Percentiles rank a stretch among this genome's conserved stretches.
phyloP scores from a whole-genome alignment of 441 rosid species.

The Arabidopsis hybrid region DNA sequence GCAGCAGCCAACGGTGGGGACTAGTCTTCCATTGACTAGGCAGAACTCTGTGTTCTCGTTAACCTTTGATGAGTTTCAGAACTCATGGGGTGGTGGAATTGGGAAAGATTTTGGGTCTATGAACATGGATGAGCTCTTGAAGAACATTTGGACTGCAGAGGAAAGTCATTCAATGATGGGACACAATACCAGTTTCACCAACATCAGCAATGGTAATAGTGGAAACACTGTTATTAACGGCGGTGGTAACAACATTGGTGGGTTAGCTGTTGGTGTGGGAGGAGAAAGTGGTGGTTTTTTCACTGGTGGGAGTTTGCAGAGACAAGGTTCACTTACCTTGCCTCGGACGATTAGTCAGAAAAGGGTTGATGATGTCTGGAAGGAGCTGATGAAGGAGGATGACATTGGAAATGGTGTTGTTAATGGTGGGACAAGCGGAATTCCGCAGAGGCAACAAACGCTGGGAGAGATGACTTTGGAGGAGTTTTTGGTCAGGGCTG shows the following conservation, averaged over 20 bases:
- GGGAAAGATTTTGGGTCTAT: slow-evolving; percentile 79
- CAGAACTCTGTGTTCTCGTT: slow-evolving; percentile 67
- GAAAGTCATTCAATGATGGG: slow-evolving; percentile 56
- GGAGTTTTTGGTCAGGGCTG: slow-evolving; percentile 70
- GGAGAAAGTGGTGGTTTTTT: slow-evolving; percentile 40
- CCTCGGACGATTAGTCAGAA: slow-evolving; percentile 76
- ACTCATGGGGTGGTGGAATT: slow-evolving; percentile 59
- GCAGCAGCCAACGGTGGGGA: slow-evolving; percentile 41
- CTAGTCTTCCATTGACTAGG: slow-evolving; percentile 50
- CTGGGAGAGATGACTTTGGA: slow-evolving; percentile 82
- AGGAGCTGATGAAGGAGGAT: slow-evolving; percentile 59
- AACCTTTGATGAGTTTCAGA: slow-evolving; percentile 75
- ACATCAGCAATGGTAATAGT: slow-evolving; percentile 5
- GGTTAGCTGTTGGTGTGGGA: slow-evolving; percentile 38
- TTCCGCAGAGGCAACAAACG: slow-evolving; percentile 71
- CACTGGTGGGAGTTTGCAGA: slow-evolving; percentile 60
- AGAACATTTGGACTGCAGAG: slow-evolving; percentile 72
- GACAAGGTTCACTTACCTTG: slow-evolving; percentile 75
- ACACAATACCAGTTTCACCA: slow-evolving; percentile 28
- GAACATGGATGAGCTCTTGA: slow-evolving; percentile 83
- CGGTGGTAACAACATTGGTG: slow-evolving; percentile 17
- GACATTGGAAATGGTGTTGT: slow-evolving; percentile 43
- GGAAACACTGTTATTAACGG: slow-evolving; percentile 19
- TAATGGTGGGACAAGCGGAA: slow-evolving; percentile 44
- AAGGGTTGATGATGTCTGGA: slow-evolving; percentile 82